Percentiles rank a stretch among this genome's conserved stretches.
Conservation (phyloP, 176 grass and related monocot genomes). For the Pharus latifolius region DNA sequence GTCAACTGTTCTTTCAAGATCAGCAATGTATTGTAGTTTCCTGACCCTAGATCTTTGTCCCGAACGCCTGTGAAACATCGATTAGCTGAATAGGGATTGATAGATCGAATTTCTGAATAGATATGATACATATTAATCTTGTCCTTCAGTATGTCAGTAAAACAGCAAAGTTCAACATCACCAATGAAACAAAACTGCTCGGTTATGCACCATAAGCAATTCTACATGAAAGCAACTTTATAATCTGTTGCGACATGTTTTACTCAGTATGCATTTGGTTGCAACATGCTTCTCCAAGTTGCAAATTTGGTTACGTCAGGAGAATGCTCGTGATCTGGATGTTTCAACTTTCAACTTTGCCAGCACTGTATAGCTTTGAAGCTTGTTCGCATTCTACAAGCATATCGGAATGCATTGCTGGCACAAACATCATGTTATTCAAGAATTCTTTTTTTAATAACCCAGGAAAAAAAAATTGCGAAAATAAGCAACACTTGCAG, state of each 20-base stretch:
- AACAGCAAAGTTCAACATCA: neutral
- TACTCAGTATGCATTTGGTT: neutral
- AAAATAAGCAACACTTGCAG: no score
- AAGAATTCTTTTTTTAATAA: no score
- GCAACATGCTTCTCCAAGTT: neutral
- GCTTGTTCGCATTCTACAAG: neutral
- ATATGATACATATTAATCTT: neutral
- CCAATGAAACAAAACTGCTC: neutral
- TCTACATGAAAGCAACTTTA: neutral
- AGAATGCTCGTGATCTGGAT: neutral
- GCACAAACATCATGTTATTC: no score
- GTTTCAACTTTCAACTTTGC: neutral
- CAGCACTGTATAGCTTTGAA: neutral
- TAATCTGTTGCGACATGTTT: no score
- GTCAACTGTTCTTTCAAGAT: conserved; percentile 85
- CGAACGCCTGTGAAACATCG: conserved; percentile 56
- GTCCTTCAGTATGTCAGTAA: neutral
- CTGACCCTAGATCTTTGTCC: conserved; percentile 96
- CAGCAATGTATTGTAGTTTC: conserved; percentile 98
- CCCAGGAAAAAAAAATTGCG: no score
- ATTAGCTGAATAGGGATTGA: neutral
- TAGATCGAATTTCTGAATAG: neutral
- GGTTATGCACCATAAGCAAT: neutral
- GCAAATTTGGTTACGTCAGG: neutral
- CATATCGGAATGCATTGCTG: no score